phyloP scores from a whole-genome alignment of 106 monocot species.

The Apostasia ramifera region DNA sequence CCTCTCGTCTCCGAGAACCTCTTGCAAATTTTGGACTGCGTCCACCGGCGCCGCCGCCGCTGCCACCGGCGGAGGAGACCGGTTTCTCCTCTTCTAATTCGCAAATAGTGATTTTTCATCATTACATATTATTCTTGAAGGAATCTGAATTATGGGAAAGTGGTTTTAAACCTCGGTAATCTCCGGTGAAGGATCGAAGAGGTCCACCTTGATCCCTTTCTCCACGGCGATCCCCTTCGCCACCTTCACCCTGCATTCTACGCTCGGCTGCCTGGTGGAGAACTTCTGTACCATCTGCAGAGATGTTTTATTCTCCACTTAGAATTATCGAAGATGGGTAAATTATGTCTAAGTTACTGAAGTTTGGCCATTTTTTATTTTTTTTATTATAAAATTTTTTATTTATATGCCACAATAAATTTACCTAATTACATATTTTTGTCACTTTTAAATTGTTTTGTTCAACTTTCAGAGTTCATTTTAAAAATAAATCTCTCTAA shows the following conservation, averaged over 20 bases:
- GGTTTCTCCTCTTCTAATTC: too few relatives aligned
- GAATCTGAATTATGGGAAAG: not conserved
- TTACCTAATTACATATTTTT: too few relatives aligned
- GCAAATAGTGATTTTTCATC: not conserved
- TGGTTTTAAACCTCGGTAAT: not conserved
- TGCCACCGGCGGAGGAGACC: not conserved
- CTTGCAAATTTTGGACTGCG: not conserved
- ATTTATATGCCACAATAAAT: too few relatives aligned
- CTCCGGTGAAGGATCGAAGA: slow-evolving; percentile 6
- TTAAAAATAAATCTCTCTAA: too few relatives aligned
- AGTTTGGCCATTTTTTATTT: too few relatives aligned
- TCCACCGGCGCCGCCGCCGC: not conserved
- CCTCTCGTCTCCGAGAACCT: not conserved
- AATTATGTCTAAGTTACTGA: too few relatives aligned
- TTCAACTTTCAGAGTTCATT: too few relatives aligned
- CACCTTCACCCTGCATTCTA: slow-evolving; percentile 48
- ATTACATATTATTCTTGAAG: not conserved
- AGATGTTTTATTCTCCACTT: too few relatives aligned
- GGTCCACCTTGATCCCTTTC: slow-evolving; percentile 49
- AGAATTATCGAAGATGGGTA: too few relatives aligned
- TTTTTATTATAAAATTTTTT: too few relatives aligned
- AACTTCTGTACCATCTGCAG: slow-evolving; percentile 70
- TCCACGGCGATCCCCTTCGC: slow-evolving; percentile 56
- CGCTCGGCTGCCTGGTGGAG: slow-evolving; percentile 42
- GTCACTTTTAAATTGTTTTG: too few relatives aligned